Conservation (phyloP, 768 basidiomycete genomes). For the Trametes gibbosa region DNA sequence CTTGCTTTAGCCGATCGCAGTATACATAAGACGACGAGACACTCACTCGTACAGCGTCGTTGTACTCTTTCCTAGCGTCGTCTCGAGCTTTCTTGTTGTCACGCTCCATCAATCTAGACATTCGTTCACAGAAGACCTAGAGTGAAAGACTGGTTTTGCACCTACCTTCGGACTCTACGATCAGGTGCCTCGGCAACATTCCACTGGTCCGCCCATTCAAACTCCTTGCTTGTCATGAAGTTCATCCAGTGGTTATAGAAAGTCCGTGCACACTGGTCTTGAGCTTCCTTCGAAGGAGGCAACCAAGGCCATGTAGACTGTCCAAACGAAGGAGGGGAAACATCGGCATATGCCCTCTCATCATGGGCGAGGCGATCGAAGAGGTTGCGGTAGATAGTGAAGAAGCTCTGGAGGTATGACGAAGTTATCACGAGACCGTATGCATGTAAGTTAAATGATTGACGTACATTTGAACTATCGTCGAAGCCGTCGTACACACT, state of each 20-base stretch:
- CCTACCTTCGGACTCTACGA: slow-evolving; percentile 73
- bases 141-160: background rate
- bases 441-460: background rate
- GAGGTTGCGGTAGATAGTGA: slow-evolving; percentile 81
- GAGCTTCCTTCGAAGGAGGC: slow-evolving; percentile 41
- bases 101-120: slow-evolving; percentile 80
- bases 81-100: slow-evolving; percentile 94
- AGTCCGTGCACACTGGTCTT: slow-evolving; percentile 51
- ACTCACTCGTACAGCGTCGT: slow-evolving; percentile 82
- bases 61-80: slow-evolving; percentile 86
- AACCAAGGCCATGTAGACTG: slow-evolving; percentile 73
- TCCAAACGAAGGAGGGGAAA: slow-evolving; percentile 82
- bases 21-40: background rate
- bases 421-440: background rate
- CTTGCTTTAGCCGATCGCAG: background rate
- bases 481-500: slow-evolving; percentile 64
- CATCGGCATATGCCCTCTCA: slow-evolving; percentile 54
- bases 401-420: slow-evolving; percentile 67
- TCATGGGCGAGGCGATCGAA: slow-evolving; percentile 83
- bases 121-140: background rate
- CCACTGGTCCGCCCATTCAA: slow-evolving; percentile 85
- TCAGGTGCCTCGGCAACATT: slow-evolving; percentile 84
- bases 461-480: slow-evolving; percentile 56
- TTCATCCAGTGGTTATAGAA: slow-evolving; percentile 90
- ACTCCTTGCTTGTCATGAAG: slow-evolving; percentile 85